Base-by-base conservation (phyloP, 2,329 filamentous ascomycete species). In the Cladobotryum protrusum region DNA sequence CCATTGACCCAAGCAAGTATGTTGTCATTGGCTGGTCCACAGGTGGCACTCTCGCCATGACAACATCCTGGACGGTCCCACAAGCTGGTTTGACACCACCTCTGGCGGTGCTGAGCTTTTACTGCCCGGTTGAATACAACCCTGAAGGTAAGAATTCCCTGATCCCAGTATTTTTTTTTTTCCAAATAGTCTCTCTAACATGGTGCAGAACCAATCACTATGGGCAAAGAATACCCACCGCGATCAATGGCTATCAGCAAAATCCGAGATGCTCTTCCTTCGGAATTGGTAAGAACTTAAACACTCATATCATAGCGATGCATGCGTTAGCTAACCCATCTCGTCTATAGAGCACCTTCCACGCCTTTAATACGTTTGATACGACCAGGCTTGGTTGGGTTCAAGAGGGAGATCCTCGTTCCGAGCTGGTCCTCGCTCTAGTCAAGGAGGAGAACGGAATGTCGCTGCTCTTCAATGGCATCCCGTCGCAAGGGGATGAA, bases 21-120 rank as follows among this genome's bases (percentile, higher is more conserved):
- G 69, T 72, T 0, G 66, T 57, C 1, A 58, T 78, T 0, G 75
- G 76, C 0, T 78, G 74, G 75, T 78, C 75, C 0, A 65, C 68
- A 0, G 76, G 75, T 1, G 76, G 73, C 0, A 61, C 65, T 3
- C 60, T 79, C 0, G 75, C 75, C 1, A 65, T 77, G 64, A 62
- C 69, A 17, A 43, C 40, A n/a, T 41, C 54, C 1, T 59, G 57
- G 57, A 53, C 56, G 9, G 12, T 48, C 8, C 46, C 32, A 8
- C 44, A 50, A 3, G 29, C 49, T 13, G 56, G 54, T 0, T 24
- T 53, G 1, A 37, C 19, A 3, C 40, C 55, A 40, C 56, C 56
- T 1, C 46, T 50, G 13, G 56, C 54, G 2, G 49, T 57, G 4
- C 43, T 57, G 7, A 48, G 45, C 24, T 57, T 57, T 29, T 57